Base-by-base conservation (phyloP, 768 basidiomycete genomes). In the Pseudohyphozyma bogoriensis region DNA sequence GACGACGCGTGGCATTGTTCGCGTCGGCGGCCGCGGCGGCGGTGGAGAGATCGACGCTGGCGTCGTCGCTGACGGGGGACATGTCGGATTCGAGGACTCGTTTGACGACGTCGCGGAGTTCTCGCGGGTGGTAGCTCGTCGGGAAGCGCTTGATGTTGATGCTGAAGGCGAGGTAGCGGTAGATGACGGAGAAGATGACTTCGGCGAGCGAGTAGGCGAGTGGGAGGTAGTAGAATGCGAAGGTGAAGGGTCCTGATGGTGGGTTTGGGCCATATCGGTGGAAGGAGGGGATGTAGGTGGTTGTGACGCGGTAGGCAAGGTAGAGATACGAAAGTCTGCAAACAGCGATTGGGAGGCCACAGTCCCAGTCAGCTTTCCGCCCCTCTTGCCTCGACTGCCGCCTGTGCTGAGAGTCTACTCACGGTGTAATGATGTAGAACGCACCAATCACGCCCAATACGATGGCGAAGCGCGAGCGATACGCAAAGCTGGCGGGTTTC, bases 71-170 rank as follows among this genome's bases (percentile, higher is more conserved):
- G 39, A 20, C 33, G 16, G 28, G 20, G 47, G 16, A 12, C 51
- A 68, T 53, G 8, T 64, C 67, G 56, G 64, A 62, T 47, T 66
- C 63, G 39, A 70, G 59, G 13, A 51, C 52, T 28, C 59, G 46
- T n/a, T 60, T 59, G 31, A 70, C 56, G 24, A 68, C 52, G 11
- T 51, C 50, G 18, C 64, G 59, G 18, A 70, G 52, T 54, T 52
- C 60, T 32, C 51, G 55, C 15, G 63, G 46, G 24, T 53, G n/a
- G 54, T 68, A 61, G 5, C 45, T 24, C 1, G 60, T 55, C 7
- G 58, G 46, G 10, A 28, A 26, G 5, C 67, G 52, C 18, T 59
- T 32, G 28, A 13, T 15, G 51, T 68, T 62, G 24, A 56, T 55
- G 5, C 36, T n/a, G 44, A 35, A 28, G 36, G 62, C 65, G 36